Evolutionary conservation across 2,329 filamentous ascomycete species (phyloP).

Genomic region (Pochonia chlamydosporia): DNA sequence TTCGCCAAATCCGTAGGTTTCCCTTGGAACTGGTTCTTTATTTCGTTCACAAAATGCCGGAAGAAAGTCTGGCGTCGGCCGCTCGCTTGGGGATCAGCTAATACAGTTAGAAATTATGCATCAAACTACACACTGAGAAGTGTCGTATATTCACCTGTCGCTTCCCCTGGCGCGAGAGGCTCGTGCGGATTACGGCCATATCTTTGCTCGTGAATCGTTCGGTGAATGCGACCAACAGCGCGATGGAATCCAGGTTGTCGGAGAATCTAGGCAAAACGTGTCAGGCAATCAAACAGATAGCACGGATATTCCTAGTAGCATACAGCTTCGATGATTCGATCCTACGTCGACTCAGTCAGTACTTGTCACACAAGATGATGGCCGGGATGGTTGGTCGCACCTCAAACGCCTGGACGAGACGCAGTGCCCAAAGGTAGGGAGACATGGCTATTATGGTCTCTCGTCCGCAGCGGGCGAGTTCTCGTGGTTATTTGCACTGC

Average conservation of each 20-base stretch:
- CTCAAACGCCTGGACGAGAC: conserved; percentile 28
- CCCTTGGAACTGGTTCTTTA: conserved; percentile 44
- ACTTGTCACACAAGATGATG: conserved; percentile 12
- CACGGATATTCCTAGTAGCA: conserved; percentile 1
- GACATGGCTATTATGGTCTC: conserved; percentile 20
- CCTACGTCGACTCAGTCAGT: conserved; percentile 15
- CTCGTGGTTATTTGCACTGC: neutral
- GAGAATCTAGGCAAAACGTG: conserved; percentile 33
- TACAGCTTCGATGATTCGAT: conserved; percentile 28
- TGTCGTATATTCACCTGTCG: conserved; percentile 33
- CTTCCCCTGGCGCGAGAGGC: conserved; percentile 45
- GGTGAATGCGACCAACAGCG: conserved; percentile 47
- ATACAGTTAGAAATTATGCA: neutral
- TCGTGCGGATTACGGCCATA: conserved; percentile 45
- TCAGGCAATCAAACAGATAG: conserved; percentile 3
- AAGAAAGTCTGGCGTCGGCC: conserved; percentile 29
- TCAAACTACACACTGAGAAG: neutral
- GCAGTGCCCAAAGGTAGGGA: conserved; percentile 26
- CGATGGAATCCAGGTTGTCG: conserved; percentile 45
- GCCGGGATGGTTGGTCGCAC: conserved; percentile 8
- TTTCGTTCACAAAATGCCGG: conserved; percentile 43
- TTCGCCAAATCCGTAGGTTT: conserved; percentile 33
- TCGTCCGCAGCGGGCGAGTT: neutral
- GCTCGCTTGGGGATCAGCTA: conserved; percentile 26
- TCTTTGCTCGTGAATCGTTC: conserved; percentile 40